Percentiles rank a stretch among this genome's conserved stretches.
phyloP scores from a whole-genome alignment of 176 grass and related monocot genomes.

The Musa troglodytarum region DNA sequence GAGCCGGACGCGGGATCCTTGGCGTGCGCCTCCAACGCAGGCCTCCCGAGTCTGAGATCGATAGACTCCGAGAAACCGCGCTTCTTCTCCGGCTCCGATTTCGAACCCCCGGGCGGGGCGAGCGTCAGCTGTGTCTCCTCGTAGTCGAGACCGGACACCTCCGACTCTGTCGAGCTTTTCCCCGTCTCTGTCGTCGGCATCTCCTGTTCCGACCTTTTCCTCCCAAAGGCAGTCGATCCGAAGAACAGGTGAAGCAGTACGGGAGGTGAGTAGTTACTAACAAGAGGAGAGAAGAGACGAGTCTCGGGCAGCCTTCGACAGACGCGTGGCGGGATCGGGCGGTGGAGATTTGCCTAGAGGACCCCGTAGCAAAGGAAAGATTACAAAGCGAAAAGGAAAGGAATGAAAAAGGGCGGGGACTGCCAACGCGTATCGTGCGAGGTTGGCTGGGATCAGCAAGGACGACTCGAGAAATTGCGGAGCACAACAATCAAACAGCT shows the following conservation, averaged over 20 bases:
- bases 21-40: no score
- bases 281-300: neutral
- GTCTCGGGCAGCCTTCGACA: no score
- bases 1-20: neutral
- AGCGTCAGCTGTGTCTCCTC: conserved; percentile 91
- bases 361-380: no score
- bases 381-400: no score
- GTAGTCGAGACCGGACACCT: conserved; percentile 61
- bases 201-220: neutral
- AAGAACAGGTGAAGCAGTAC: neutral
- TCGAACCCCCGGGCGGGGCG: conserved; percentile 48
- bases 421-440: no score
- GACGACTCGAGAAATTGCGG: no score
- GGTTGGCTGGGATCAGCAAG: no score
- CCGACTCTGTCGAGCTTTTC: conserved; percentile 57
- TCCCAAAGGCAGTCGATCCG: no score
- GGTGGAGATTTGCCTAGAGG: neutral
- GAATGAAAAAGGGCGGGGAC: no score
- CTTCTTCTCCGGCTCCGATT: conserved; percentile 8
- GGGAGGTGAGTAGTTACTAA: no score
- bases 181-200: conserved; percentile 38
- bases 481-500: no score
- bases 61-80: neutral
- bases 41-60: neutral
- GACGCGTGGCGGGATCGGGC: neutral